These are phyloP conservation scores for Eimeria nieschulzi DNA, from an alignment of 169 alveolate species.

Conservation along the genomic window DNA sequence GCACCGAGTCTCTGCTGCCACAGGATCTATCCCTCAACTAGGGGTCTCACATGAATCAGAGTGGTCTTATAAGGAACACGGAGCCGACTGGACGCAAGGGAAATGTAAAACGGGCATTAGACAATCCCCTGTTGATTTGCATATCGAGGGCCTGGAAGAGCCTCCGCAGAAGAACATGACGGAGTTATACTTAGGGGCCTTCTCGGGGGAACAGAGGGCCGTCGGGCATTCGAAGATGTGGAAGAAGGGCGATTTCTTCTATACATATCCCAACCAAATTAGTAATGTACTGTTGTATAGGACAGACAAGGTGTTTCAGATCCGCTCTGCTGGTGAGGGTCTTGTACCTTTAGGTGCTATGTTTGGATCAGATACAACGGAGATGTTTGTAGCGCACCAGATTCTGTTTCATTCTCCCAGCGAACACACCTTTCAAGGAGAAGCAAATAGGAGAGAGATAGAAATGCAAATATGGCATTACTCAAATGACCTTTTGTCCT, in stretches of 20 bases:
- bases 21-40: conserved; percentile 64
- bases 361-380: conserved; percentile 86
- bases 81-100: conserved; percentile 85
- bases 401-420: conserved; percentile 88
- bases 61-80: conserved; percentile 84
- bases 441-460: conserved; percentile 87
- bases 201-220: conserved; percentile 75
- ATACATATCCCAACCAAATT: conserved; percentile 81
- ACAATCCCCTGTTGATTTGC: conserved; percentile 89
- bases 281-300: conserved; percentile 81
- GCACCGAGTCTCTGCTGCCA: neutral
- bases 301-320: conserved; percentile 83
- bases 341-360: conserved; percentile 83
- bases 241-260: conserved; percentile 87
- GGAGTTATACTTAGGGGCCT: conserved; percentile 79
- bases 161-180: conserved; percentile 78
- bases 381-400: conserved; percentile 84
- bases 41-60: conserved; percentile 50
- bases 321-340: conserved; percentile 80
- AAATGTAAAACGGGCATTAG: conserved; percentile 81
- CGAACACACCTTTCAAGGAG: conserved; percentile 89
- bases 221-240: conserved; percentile 77
- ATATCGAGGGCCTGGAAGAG: conserved; percentile 81
- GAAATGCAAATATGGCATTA: conserved; percentile 90
- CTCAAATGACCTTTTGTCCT: conserved; percentile 78